Conservation (phyloP, 169 alveolate species). For the Cryptosporidium ubiquitum region DNA sequence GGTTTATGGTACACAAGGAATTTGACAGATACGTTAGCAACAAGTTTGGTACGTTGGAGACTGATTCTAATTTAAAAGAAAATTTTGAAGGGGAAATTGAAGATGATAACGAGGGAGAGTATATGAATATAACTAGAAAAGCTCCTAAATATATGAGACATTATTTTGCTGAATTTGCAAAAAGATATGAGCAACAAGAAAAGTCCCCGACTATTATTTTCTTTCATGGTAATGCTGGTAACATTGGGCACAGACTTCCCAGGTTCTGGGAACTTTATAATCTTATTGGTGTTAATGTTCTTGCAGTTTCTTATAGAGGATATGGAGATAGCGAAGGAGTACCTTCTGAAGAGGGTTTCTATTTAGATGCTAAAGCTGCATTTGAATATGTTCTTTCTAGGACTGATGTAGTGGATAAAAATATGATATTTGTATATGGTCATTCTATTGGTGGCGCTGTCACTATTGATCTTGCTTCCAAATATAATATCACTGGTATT, state of each 20-base stretch:
- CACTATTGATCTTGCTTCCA: constrained; percentile 81
- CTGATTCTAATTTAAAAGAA: background rate
- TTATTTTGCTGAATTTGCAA: background rate
- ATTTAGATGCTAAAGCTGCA: constrained; percentile 85
- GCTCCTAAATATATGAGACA: constrained; percentile 3
- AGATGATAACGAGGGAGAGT: background rate
- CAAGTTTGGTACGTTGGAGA: background rate
- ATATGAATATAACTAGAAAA: background rate
- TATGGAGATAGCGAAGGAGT: constrained; percentile 86
- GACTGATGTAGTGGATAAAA: constrained; percentile 79
- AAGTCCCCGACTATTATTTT: constrained; percentile 83
- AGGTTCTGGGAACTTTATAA: constrained; percentile 76
- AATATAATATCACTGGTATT: constrained; percentile 60
- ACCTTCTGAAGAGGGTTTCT: constrained; percentile 86
- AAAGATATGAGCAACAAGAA: constrained; percentile 30
- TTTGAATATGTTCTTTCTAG: constrained; percentile 77
- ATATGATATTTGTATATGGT: constrained; percentile 83
- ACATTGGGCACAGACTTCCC: constrained; percentile 84
- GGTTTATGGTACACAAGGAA: constrained; percentile 81
- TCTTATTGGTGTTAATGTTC: constrained; percentile 78
- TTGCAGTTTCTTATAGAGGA: constrained; percentile 88
- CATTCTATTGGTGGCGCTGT: constrained; percentile 89
- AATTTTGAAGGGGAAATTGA: background rate
- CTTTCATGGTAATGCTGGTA: constrained; percentile 91
- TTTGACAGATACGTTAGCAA: constrained; percentile 9